Evolutionary conservation across 768 basidiomycete genomes (phyloP).

Genomic region (Mycena filopes): DNA sequence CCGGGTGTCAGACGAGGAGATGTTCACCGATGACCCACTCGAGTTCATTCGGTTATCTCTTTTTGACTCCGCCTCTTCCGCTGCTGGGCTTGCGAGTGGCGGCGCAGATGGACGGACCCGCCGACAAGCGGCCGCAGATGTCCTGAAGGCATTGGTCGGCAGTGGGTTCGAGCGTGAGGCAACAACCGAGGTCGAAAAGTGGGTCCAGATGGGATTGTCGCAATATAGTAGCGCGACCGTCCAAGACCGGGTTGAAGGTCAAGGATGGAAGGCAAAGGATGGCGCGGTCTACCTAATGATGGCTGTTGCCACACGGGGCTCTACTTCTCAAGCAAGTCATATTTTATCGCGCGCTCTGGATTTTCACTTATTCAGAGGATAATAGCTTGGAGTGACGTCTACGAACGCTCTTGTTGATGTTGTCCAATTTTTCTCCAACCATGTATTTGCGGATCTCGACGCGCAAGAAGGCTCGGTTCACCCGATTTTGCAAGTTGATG

Average conservation of each 20-base stretch:
- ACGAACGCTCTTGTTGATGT: constrained; percentile 93
- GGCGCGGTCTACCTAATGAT: constrained; percentile 92
- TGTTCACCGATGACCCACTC: constrained; percentile 97
- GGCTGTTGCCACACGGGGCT: constrained; percentile 92
- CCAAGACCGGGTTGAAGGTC: constrained; percentile 56
- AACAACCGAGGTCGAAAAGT: constrained; percentile 88
- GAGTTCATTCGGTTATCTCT: constrained; percentile 79
- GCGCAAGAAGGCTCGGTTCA: constrained; percentile 76
- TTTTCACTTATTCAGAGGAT: constrained; percentile 12
- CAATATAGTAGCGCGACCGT: constrained; percentile 58
- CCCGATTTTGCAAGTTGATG: constrained; percentile 94
- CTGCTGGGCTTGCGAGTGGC: constrained; percentile 43
- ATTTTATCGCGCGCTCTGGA: constrained; percentile 3
- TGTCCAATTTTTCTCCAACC: constrained; percentile 93
- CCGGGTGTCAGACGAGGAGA: constrained; percentile 90
- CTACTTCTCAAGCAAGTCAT: constrained; percentile 77
- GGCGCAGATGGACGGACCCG: constrained; percentile 83
- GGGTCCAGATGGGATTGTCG: constrained; percentile 80
- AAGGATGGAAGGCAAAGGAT: constrained; percentile 92
- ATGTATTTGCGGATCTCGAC: constrained; percentile 88
- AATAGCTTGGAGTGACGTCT: constrained; percentile 90
- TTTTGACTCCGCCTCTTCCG: constrained; percentile 74
- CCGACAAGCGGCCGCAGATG: constrained; percentile 93
- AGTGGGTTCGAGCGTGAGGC: constrained; percentile 85
- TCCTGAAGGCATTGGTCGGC: constrained; percentile 89